A percentile compares a stretch with the other conserved stretches of the same genome.
phyloP scores from a whole-genome alignment of 2,329 filamentous ascomycete genomes.

The Neurospora crassa region DNA sequence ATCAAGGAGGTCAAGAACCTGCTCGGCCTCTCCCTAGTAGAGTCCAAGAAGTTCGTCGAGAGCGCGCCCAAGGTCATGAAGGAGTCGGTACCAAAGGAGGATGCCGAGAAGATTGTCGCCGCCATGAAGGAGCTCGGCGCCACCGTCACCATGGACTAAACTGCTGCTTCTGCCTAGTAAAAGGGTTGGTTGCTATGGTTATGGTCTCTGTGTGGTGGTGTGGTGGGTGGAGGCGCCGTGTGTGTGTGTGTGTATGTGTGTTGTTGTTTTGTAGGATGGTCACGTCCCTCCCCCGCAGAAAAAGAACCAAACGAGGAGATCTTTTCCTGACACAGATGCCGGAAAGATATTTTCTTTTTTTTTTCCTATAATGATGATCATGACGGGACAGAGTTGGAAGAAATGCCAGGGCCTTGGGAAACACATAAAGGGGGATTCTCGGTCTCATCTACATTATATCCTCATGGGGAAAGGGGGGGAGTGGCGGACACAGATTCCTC shows the following conservation, averaged over 20 bases:
- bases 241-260: not conserved
- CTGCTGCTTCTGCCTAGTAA: not conserved
- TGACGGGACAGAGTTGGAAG: not conserved
- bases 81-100: conserved; percentile 97
- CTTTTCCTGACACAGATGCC: not conserved
- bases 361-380: not conserved
- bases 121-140: conserved; percentile 89
- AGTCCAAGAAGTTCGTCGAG: conserved; percentile 99
- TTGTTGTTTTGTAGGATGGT: not conserved
- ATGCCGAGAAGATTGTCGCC: conserved; percentile 95
- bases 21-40: conserved; percentile 89
- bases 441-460: not conserved
- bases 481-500: conserved; percentile 9
- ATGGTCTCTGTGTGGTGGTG: not conserved
- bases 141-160: conserved; percentile 81
- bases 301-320: not conserved
- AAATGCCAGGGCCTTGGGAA: not conserved
- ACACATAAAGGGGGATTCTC: not conserved
- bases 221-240: conserved; percentile 7
- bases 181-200: conserved; percentile 1
- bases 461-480: not conserved
- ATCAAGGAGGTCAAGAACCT: conserved; percentile 99
- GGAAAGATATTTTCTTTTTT: not conserved
- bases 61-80: conserved; percentile 97
- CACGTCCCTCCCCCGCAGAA: not conserved